Evolutionary conservation across 176 grass and related monocot species (phyloP).

Genomic region (Typha latifolia): DNA sequence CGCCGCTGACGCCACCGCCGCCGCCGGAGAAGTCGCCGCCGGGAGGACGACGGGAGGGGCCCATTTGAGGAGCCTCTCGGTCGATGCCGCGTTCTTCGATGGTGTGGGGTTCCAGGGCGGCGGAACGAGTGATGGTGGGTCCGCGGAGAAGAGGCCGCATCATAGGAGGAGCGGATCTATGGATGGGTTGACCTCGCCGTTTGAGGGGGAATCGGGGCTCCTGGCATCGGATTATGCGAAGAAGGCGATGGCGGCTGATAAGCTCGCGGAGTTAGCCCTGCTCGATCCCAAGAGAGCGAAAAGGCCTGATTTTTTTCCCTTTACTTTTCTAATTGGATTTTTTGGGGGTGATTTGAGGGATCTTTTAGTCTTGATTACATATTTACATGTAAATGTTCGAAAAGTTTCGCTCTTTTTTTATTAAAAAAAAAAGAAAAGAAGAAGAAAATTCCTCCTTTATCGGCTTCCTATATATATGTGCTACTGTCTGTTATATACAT

Average conservation of each 20-base stretch:
- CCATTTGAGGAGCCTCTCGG: conserved; percentile 70
- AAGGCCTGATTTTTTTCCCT: conserved; percentile 30
- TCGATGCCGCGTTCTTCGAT: conserved; percentile 93
- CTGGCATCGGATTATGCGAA: conserved; percentile 66
- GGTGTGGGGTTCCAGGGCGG: conserved; percentile 45
- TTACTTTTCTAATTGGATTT: neutral
- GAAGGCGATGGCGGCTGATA: conserved; percentile 74
- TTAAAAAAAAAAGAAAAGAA: too few species aligned
- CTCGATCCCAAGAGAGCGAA: conserved; percentile 92
- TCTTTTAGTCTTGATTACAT: too few species aligned
- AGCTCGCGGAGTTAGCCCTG: conserved; percentile 70
- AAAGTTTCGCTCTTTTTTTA: too few species aligned
- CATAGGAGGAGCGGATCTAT: conserved; percentile 81
- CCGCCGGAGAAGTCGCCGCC: neutral
- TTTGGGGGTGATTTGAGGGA: neutral
- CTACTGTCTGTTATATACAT: too few species aligned
- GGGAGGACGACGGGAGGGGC: neutral
- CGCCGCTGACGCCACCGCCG: conserved; percentile 30
- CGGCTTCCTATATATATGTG: too few species aligned
- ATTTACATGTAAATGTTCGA: too few species aligned
- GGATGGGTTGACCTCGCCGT: conserved; percentile 59
- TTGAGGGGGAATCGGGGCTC: conserved; percentile 59
- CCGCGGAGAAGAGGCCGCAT: conserved; percentile 13
- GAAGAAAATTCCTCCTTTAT: too few species aligned
- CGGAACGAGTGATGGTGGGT: neutral